Evolutionary conservation across 805 yeast species (phyloP).

Genomic region (Debaryomyces castellii): DNA sequence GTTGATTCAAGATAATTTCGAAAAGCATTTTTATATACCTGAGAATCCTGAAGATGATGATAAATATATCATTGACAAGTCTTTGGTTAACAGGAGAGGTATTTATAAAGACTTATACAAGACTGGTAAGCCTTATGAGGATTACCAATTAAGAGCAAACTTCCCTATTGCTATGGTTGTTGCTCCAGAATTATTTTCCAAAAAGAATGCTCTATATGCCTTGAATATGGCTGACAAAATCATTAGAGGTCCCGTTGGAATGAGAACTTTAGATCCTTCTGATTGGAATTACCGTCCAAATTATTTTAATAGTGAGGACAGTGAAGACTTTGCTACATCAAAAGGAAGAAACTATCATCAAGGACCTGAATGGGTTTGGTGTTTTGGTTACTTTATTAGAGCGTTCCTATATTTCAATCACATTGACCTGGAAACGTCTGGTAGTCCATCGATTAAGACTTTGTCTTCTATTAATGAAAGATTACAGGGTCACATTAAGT

Average conservation of each 20-base stretch:
- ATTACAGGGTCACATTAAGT: conserved; percentile 60
- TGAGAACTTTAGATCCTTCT: conserved; percentile 88
- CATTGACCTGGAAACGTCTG: conserved; percentile 27
- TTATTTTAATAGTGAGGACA: conserved; percentile 78
- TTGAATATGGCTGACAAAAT: conserved; percentile 67
- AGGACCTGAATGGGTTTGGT: conserved; percentile 99
- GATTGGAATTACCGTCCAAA: conserved; percentile 92
- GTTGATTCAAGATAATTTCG: conserved; percentile 70
- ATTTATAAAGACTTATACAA: conserved; percentile 85
- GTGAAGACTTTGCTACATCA: conserved; percentile 84
- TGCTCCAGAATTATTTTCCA: conserved; percentile 87
- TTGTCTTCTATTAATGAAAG: conserved; percentile 61
- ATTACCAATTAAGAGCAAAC: conserved; percentile 89
- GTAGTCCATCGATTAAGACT: conserved; percentile 49
- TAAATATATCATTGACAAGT: conserved; percentile 58
- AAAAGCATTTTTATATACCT: conserved; percentile 77
- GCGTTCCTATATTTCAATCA: conserved; percentile 64
- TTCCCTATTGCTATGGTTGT: conserved; percentile 91
- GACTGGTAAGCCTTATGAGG: conserved; percentile 87
- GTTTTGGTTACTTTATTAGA: conserved; percentile 80
- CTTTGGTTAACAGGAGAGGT: conserved; percentile 82
- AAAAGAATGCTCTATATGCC: conserved; percentile 60
- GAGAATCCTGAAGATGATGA: conserved; percentile 57
- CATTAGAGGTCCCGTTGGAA: conserved; percentile 87
- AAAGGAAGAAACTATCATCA: conserved; percentile 97